Evolutionary conservation across 306 rosid species (phyloP).

Genomic region (Ochetophila trinervis): DNA sequence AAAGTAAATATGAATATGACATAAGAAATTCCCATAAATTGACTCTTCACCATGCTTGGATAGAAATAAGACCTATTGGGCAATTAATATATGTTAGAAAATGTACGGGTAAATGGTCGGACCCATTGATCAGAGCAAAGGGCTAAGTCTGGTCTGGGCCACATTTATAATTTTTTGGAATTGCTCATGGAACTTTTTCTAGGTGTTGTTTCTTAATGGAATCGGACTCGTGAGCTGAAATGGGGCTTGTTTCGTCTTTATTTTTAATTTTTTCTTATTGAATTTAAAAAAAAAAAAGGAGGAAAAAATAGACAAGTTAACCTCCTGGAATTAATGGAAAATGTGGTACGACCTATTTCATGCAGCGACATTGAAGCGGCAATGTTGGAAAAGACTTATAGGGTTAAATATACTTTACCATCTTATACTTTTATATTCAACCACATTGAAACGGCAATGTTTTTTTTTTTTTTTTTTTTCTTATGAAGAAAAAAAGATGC

Average conservation of each 20-base stretch:
- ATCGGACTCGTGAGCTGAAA: conserved; percentile 38
- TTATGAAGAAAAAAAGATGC: no score
- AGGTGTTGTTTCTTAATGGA: conserved; percentile 25
- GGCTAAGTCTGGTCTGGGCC: conserved; percentile 11
- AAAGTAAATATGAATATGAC: conserved; percentile 15
- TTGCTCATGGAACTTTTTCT: conserved; percentile 21
- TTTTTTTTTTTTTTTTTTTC: no score
- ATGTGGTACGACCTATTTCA: conserved; percentile 33
- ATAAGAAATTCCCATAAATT: conserved; percentile 12
- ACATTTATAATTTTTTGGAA: neutral
- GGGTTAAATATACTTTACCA: neutral
- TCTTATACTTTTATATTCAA: no score
- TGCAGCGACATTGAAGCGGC: conserved; percentile 27
- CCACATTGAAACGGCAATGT: no score
- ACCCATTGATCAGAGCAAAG: neutral
- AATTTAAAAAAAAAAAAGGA: no score
- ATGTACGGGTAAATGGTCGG: neutral
- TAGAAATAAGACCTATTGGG: neutral
- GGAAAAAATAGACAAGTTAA: conserved; percentile 36
- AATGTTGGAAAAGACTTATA: neutral
- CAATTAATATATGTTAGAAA: neutral
- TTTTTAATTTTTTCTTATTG: neutral
- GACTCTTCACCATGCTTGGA: conserved; percentile 29
- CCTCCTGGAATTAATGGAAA: conserved; percentile 40
- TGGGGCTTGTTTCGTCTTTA: conserved; percentile 23